Conservation (phyloP, 2,329 filamentous ascomycete species). For the Aureobasidium sp. region DNA sequence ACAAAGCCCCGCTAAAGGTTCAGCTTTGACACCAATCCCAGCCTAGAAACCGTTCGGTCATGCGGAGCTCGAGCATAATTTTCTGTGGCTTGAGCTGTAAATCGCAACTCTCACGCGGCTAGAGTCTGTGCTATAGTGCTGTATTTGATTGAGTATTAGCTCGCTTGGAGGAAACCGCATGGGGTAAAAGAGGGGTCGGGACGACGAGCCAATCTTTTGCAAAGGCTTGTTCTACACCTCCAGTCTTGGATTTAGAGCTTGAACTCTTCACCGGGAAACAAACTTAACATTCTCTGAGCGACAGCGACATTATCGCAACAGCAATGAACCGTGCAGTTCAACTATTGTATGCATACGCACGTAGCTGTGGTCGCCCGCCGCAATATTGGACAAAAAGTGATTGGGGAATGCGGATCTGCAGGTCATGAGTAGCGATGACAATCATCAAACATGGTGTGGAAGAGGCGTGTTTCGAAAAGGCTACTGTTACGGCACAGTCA, state of each 20-base stretch:
- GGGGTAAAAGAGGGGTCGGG: neutral
- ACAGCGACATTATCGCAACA: neutral
- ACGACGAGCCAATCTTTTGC: neutral
- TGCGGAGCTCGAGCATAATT: neutral
- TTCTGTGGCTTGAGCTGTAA: neutral
- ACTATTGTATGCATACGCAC: neutral
- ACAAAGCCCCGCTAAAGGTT: neutral
- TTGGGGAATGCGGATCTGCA: neutral
- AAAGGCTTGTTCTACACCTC: too few species aligned
- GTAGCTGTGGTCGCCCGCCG: neutral
- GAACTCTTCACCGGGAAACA: too few species aligned
- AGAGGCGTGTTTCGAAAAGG: neutral
- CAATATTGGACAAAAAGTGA: neutral
- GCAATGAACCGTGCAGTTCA: neutral
- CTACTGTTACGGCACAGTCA: neutral
- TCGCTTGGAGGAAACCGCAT: neutral
- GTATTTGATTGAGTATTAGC: neutral
- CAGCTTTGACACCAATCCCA: neutral
- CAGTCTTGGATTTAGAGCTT: too few species aligned
- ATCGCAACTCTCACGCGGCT: neutral
- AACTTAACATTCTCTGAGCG: neutral
- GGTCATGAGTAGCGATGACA: neutral
- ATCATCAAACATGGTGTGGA: constrained; percentile 1
- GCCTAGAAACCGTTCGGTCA: too few species aligned
- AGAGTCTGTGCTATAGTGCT: neutral